Evolutionary conservation across 257 asterid species (phyloP), one percentile per base, ranked within the genome.

Genomic region (Gentiana straminea): DNA sequence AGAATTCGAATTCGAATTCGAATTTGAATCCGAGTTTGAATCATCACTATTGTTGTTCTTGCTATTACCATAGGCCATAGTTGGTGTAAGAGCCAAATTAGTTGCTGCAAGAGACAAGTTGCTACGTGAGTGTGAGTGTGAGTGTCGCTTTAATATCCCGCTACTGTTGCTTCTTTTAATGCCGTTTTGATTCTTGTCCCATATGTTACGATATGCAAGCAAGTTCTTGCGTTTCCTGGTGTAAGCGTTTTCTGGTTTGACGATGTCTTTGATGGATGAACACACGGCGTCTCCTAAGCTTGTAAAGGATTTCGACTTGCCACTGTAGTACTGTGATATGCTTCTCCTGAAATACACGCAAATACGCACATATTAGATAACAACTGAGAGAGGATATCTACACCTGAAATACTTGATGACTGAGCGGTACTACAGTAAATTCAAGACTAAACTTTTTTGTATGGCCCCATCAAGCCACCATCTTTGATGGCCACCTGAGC

Each of bases 151-250:
- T 54, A 81, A 67, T 63, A 81, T 66, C 58, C 79, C 84, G 67
- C 46, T 64, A 68, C 46, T 64, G 58, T 57, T 66, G 57, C 63
- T 65, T 64, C 80, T 66, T 32, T 59, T 62, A 47, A 74, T 49
- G 65, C 32, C 65, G 60, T 56, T 72, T 33, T n/a, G 73, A 65
- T 73, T 80, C 77, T 76, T 87, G 50, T 72, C 83, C 81, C 71
- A 84, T 51, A 77, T 62, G 57, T 66, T 73, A 67, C 61, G 80
- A 65, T 68, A 71, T 6, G 83, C 86, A 56, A 78, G 77, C 74
- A 84, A 73, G 71, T 84, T 82, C 76, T 78, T 84, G 63, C 85
- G 81, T 65, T 78, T 87, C 72, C 78, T 78, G 50, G 80, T 78
- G 70, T 75, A 84, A 45, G 86, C 82, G 54, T 84, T 68, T 55